Evolutionary conservation across 2,329 filamentous ascomycete species (phyloP), one percentile per base, ranked within the genome.

Genomic region (Pestalotiopsis sp.): DNA sequence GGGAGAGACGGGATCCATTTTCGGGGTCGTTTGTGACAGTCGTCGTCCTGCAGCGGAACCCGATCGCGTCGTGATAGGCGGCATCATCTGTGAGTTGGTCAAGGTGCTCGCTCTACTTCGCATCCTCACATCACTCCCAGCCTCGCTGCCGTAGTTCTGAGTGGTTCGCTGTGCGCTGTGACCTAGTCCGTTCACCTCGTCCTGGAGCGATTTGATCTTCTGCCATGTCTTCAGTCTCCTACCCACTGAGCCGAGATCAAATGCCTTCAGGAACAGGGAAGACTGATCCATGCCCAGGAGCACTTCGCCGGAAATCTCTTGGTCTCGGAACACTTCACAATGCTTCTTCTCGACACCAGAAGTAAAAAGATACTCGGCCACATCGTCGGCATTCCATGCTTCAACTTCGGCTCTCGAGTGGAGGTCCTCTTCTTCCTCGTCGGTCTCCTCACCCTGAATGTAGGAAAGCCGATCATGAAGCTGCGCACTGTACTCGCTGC

Each of bases 291-390:
- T 97, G 66, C 93, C 94, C 66, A 99, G 83, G 52, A 99, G 83
- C 4, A 98, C 95, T 75, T 98, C 95, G 63, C 96, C 96, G 2
- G 93, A 91, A 69, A 99, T 98, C 79, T 99, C 96, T 80, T 99
- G 95, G 76, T 98, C 95, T 74, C 92, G 87, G 76, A 99, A 99
- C 3, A 98, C 93, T 72, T 97, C 92, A 77, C 96, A 99, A 74
- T 98, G 95, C 73, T 91, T 91, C 75, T 91, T 90, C 78, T 98
- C 95, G 7, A 98, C 92, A 6, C 94, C 95, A 4, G 90, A 84
- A 1, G 92, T 92, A 74, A 96, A 95, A 56, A 99, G 85, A 77
- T 97, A 95, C 75, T 97, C 94, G 39, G 95, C 94, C 23, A 98
- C 95, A 70, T 96, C 90, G 72, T 90, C 88, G 1, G 94, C 89